phyloP scores from a whole-genome alignment of 352 stramenopile genomes.

The Globisporangium lucens region DNA sequence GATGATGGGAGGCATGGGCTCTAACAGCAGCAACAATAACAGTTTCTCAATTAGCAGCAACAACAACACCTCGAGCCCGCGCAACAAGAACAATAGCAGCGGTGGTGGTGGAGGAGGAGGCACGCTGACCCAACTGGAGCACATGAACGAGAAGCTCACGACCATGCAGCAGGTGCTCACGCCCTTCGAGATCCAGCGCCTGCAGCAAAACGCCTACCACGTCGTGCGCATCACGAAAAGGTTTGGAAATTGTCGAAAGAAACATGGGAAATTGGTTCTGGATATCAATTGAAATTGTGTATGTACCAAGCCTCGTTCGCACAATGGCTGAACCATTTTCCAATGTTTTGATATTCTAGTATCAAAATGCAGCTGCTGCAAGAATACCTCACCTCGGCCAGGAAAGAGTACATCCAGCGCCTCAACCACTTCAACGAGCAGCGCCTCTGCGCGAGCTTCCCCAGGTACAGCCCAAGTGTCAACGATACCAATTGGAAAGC shows the following conservation, averaged over 20 bases:
- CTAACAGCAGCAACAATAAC: not conserved
- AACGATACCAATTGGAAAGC: not conserved
- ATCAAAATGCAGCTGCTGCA: conserved; percentile 60
- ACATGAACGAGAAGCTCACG: conserved; percentile 60
- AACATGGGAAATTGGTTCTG: conserved; percentile 7
- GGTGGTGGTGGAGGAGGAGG: not conserved
- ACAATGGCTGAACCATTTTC: not conserved
- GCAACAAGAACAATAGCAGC: conserved; percentile 7
- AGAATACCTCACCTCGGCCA: conserved; percentile 37
- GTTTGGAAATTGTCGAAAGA: conserved; percentile 16
- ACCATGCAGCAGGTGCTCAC: conserved; percentile 78
- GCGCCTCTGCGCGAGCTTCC: conserved; percentile 41
- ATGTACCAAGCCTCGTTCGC: not conserved
- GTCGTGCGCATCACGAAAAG: conserved; percentile 70
- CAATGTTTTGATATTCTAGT: conserved; percentile 17
- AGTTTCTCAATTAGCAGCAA: not conserved
- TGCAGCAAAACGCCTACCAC: conserved; percentile 57
- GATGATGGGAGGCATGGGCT: not conserved
- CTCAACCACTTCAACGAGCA: conserved; percentile 54
- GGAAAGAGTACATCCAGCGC: conserved; percentile 41
- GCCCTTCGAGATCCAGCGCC: conserved; percentile 69
- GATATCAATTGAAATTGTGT: not conserved
- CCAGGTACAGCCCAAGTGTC: conserved; percentile 13
- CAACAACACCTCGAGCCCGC: not conserved
- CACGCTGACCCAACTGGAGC: conserved; percentile 34